Evolutionary conservation across 345 rosid genomes (phyloP).

Genomic region (Balakata baccata): DNA sequence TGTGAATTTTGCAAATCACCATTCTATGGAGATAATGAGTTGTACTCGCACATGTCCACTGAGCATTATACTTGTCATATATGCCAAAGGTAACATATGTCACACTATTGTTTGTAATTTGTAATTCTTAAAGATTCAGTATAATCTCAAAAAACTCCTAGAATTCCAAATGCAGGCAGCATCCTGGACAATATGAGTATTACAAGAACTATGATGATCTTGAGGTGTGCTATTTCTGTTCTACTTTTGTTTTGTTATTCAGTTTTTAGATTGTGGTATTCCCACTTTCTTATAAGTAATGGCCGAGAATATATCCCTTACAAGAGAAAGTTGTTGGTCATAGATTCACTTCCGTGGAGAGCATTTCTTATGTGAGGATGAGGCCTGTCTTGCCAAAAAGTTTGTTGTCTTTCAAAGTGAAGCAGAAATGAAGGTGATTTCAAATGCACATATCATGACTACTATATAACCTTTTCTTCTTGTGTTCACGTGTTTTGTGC

Average conservation of each 20-base stretch:
- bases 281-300: not conserved
- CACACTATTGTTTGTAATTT: not conserved
- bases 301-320: not conserved
- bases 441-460: too few species aligned
- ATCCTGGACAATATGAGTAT: constrained; percentile 85
- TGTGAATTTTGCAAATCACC: constrained; percentile 88
- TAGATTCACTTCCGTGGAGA: constrained; percentile 89
- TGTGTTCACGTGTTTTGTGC: too few species aligned
- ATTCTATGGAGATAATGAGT: constrained; percentile 91
- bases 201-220: constrained; percentile 86
- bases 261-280: not conserved
- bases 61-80: constrained; percentile 90
- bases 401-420: constrained; percentile 82
- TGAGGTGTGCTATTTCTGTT: constrained; percentile 48
- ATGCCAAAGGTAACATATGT: constrained; percentile 73
- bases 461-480: too few species aligned
- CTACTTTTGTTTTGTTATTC: not conserved
- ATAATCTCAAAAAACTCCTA: not conserved
- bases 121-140: not conserved
- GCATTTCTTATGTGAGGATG: constrained; percentile 94
- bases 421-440: constrained; percentile 79
- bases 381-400: constrained; percentile 85
- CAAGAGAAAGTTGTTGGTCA: constrained; percentile 17
- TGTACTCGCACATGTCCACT: constrained; percentile 83
- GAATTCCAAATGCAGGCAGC: constrained; percentile 55